These are phyloP conservation scores for Acacia confusa DNA, from an alignment of 306 rosid genomes.

Conservation along the genomic window DNA sequence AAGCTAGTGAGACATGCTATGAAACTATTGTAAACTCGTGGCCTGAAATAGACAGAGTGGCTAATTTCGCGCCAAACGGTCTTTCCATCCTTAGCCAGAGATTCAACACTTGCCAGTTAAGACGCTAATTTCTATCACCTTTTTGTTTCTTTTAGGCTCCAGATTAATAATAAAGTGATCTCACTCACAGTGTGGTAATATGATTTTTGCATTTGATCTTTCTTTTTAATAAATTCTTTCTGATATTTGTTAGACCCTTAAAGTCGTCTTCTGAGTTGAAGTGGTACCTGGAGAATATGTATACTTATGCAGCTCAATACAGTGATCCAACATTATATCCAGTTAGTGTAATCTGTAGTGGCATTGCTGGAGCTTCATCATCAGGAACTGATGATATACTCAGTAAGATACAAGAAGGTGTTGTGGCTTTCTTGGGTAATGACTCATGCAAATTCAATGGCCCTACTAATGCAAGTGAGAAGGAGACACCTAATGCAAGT, in stretches of 20 bases:
- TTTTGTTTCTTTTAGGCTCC: background rate
- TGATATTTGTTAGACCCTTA: constrained; percentile 41
- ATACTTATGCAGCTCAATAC: constrained; percentile 56
- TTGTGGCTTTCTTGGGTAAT: constrained; percentile 48
- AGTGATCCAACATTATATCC: constrained; percentile 58
- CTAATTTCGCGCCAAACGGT: constrained; percentile 36
- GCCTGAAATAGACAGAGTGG: constrained; percentile 53
- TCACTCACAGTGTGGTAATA: background rate
- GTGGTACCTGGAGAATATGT: constrained; percentile 21
- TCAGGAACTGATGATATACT: constrained; percentile 39
- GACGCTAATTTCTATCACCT: background rate
- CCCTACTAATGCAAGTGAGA: constrained; percentile 37
- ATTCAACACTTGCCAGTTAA: constrained; percentile 55
- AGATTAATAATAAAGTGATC: background rate
- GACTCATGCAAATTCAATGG: constrained; percentile 46
- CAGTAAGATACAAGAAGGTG: constrained; percentile 58
- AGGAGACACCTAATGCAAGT: too few relatives aligned
- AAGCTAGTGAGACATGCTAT: constrained; percentile 36
- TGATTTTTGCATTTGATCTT: background rate
- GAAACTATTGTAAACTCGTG: constrained; percentile 52
- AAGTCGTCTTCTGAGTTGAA: constrained; percentile 36
- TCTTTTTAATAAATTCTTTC: background rate
- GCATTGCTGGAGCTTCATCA: constrained; percentile 53
- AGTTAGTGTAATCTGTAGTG: constrained; percentile 52
- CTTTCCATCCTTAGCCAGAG: constrained; percentile 50